Percentiles rank a stretch among this genome's conserved stretches.
These are phyloP conservation scores for Ceratocystis cubensis DNA, from an alignment of 2,329 filamentous ascomycete species.

Conservation along the genomic window DNA sequence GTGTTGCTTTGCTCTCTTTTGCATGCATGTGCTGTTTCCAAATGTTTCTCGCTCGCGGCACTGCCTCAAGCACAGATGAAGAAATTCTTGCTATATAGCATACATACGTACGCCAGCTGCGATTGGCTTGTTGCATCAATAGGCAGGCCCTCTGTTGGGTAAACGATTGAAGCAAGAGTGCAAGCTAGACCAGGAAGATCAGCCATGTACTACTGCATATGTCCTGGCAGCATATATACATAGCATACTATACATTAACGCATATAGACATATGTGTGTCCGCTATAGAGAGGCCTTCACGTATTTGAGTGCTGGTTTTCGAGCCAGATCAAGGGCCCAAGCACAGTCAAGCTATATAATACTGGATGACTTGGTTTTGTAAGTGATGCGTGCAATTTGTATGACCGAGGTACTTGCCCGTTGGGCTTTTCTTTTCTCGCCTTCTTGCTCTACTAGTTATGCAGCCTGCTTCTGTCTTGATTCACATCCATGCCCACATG, in stretches of 20 bases:
- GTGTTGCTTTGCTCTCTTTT: neutral
- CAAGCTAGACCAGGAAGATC: too few species aligned
- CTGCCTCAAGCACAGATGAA: conserved; percentile 5
- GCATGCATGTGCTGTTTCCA: neutral
- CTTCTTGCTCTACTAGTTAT: neutral
- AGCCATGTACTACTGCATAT: neutral
- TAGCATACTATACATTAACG: neutral
- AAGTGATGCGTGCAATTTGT: neutral
- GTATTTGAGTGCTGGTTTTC: too few species aligned
- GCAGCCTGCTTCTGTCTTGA: neutral
- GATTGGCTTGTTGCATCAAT: neutral
- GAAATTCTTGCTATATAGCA: neutral
- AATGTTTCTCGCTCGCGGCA: neutral
- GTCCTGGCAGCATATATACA: neutral
- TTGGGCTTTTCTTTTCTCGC: neutral
- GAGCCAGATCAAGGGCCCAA: neutral
- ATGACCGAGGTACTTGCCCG: neutral
- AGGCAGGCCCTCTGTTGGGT: neutral
- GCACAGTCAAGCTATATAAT: neutral
- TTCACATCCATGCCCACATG: neutral
- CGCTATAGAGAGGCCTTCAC: neutral
- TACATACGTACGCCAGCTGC: neutral
- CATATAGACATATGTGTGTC: neutral
- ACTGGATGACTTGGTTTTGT: neutral
- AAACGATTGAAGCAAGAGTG: neutral